Evolutionary conservation across 2,329 filamentous ascomycete genomes (phyloP), one percentile per base, ranked within the genome.

Genomic region (Aspergillus fischeri): DNA sequence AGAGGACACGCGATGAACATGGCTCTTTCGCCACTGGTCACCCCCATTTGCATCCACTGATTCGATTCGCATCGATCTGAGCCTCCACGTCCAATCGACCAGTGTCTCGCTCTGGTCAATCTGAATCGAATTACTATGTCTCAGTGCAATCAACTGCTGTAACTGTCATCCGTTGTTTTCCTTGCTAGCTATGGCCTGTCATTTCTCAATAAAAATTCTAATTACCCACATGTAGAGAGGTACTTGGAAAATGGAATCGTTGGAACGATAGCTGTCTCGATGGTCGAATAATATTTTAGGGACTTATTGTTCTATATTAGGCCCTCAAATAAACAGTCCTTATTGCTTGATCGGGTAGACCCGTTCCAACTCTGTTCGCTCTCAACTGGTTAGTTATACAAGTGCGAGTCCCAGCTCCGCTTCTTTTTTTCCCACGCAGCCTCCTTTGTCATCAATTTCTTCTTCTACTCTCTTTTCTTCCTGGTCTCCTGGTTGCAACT

Each of bases 331-430:
- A 38, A 38, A 7, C 32, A 17, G 32, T 17, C 32, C 14, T 50
- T 28, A 55, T 32, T 51, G 56, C 51, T 50, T 54, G 48, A 60
- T 61, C 60, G 61, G 60, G 60, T 58, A 60, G 56, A 60, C 58
- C 60, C 64, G 55, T 63, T 61, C 53, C 50, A 60, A 52, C 51
- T 62, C 59, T 64, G 60, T 57, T 63, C 56, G 51, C 56, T 52
- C 53, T 49, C 48, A 51, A 61, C 20, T 47, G 10, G 11, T 62
- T 47, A 24, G 5, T 60, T 62, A 62, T 62, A 60, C 58, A 62
- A 60, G 51, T 63, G 57, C 59, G 60, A 55, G 62, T 53, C 59
- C 57, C 58, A 59, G 63, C 58, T 63, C 58, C 61, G 56, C 58
- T 59, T 58, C 57, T 60, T 53, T 57, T 57, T 59, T 54, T 57